Base-by-base conservation (phyloP, 2,329 filamentous ascomycete species). In the Verticillium alfalfae region DNA sequence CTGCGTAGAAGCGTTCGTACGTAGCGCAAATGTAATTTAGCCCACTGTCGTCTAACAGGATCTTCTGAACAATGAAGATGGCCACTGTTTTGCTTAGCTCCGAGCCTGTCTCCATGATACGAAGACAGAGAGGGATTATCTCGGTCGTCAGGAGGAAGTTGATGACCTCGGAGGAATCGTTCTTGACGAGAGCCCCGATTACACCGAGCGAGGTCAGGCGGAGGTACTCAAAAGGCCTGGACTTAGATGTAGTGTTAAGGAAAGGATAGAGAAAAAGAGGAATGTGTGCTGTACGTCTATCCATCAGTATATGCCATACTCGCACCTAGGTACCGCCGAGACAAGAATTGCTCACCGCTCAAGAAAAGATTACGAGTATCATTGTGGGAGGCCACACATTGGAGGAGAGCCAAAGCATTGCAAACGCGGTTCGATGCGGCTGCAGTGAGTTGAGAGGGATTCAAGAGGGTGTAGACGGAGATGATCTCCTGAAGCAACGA, bases 51-150 rank as follows among this genome's bases (percentile, higher is more conserved):
- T 99, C 95, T 2, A 99, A 85, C 59, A 99, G 80, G 34, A 99
- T 99, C 83, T 99, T 99, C 78, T 99, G 95, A 18, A 99, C 95
- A 70, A 99, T 99, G 80, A 99, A 99, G 70, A 99, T 99, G 62
- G 95, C 95, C 15, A 99, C 95, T 0, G 95, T 99, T 82, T 99
- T 99, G 82, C 93, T 97, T 64, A 99, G 84, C 77, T 99, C 95
- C 0, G 93, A 97, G 58, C 95, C 95, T 0, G 95, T 99, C 80
- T 99, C 95, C 95, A 99, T 99, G 72, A 99, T 99, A 64, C 95
- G 89, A 55, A 99, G 88, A 75, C 95, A 99, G 13, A 99, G 86
- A 10, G 95, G 95, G 62, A 99, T 99, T 68, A 99, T 99, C 78
- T 99, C 95, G 36, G 95, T 99, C 1, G 95, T 98, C 57, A 99